Percentiles rank a stretch among this genome's conserved stretches.
Evolutionary conservation across 306 rosid species (phyloP).

Genomic region (Quercus mongolica): DNA sequence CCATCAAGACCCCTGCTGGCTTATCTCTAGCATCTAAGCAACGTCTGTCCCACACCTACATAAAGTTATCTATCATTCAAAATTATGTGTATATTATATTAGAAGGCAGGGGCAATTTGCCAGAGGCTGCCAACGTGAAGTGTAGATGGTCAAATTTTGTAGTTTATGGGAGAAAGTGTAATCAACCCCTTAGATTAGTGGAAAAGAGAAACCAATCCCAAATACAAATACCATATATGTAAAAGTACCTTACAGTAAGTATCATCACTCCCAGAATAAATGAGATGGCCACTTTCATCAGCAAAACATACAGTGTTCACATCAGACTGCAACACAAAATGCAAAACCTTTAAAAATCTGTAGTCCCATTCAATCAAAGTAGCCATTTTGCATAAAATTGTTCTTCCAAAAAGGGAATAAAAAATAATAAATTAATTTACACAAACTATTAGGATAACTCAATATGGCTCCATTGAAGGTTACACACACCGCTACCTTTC

Average conservation of each 20-base stretch:
- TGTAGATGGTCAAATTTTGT: neutral
- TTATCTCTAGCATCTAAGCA: slow-evolving; percentile 58
- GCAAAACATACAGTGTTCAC: slow-evolving; percentile 95
- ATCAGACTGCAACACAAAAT: slow-evolving; percentile 63
- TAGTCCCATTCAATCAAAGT: neutral
- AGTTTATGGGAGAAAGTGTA: neutral
- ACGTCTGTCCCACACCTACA: slow-evolving; percentile 96
- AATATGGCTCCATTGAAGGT: neutral
- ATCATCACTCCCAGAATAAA: slow-evolving; percentile 97
- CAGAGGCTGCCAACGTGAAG: neutral
- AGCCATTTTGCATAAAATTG: neutral
- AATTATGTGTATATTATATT: neutral
- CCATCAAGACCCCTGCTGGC: slow-evolving; percentile 75
- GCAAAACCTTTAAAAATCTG: neutral
- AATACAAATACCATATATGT: neutral
- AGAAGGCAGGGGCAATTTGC: neutral
- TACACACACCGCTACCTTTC: neutral
- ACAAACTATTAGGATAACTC: neutral
- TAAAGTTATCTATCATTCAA: slow-evolving; percentile 7
- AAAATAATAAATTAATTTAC: neutral
- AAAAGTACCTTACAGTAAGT: slow-evolving; percentile 69
- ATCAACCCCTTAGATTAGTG: neutral
- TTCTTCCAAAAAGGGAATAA: neutral
- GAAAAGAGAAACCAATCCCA: neutral
- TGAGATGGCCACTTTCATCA: slow-evolving; percentile 84